Percentiles rank a stretch among this genome's conserved stretches.
Conservation (phyloP, 192 early-diverging fungal species). For the Gryganskiella cystojenkinii region DNA sequence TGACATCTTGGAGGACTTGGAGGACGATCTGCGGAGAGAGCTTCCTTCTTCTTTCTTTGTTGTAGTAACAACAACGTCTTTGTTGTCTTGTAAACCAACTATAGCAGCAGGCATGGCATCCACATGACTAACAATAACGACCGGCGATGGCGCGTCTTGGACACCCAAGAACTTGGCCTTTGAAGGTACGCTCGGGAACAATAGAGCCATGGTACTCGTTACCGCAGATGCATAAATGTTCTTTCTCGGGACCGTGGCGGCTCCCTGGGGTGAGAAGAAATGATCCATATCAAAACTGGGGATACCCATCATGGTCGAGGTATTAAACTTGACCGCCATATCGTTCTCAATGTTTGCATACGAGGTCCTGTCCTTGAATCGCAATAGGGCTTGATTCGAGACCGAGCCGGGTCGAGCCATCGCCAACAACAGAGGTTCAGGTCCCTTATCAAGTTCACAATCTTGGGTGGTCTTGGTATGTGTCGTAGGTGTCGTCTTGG, state of each 20-base stretch:
- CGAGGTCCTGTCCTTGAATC: slow-evolving; percentile 51
- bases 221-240: slow-evolving; percentile 19
- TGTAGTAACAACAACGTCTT: too few relatives aligned
- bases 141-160: slow-evolving; percentile 20
- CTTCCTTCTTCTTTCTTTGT: not conserved
- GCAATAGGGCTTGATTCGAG: slow-evolving; percentile 38
- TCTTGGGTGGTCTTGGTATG: not conserved
- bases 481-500: not conserved
- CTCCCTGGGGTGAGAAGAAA: slow-evolving; percentile 35
- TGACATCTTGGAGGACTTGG: not conserved
- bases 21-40: not conserved
- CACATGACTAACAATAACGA: slow-evolving; percentile 43
- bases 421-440: slow-evolving; percentile 51
- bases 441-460: slow-evolving; percentile 17
- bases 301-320: slow-evolving; percentile 43
- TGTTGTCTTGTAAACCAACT: not conserved
- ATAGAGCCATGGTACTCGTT: slow-evolving; percentile 10
- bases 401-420: slow-evolving; percentile 51
- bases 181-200: slow-evolving; percentile 22
- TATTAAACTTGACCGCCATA: slow-evolving; percentile 54
- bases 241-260: slow-evolving; percentile 6
- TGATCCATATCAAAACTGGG: slow-evolving; percentile 42
- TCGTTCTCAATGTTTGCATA: slow-evolving; percentile 64
- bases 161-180: slow-evolving; percentile 26
- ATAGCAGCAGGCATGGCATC: not conserved